Conservation (phyloP, 352 stramenopile genomes). For the Phytophthora uliginosa region DNA sequence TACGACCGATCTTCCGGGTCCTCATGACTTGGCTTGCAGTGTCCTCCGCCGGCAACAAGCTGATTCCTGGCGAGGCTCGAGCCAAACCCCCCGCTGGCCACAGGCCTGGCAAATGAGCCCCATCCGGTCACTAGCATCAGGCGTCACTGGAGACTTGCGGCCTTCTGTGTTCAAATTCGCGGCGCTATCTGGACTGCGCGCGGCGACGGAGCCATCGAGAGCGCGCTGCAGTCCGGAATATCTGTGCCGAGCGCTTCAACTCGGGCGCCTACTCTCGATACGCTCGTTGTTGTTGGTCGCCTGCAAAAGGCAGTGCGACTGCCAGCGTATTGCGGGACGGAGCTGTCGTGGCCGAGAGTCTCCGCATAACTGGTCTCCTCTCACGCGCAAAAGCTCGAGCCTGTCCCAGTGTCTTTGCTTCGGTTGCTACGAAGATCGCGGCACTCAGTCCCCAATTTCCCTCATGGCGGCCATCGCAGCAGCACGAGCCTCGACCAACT, state of each 20-base stretch:
- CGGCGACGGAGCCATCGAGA: constrained; percentile 22
- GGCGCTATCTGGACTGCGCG: constrained; percentile 36
- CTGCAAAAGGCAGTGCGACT: neutral
- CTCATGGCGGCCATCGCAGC: constrained; percentile 27
- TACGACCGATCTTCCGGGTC: constrained; percentile 14
- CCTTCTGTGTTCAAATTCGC: constrained; percentile 34
- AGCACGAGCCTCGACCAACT: constrained; percentile 20
- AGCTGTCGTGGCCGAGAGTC: constrained; percentile 28
- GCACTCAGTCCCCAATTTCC: constrained; percentile 38
- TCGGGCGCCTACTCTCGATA: constrained; percentile 13
- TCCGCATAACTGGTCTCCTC: constrained; percentile 22
- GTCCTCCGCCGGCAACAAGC: constrained; percentile 7
- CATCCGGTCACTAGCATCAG: constrained; percentile 34
- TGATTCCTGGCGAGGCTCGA: constrained; percentile 26
- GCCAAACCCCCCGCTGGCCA: constrained; percentile 27
- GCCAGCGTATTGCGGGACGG: constrained; percentile 20
- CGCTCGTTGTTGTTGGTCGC: neutral
- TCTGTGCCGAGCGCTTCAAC: constrained; percentile 20
- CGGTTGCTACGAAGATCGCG: constrained; percentile 7
- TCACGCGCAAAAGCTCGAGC: neutral
- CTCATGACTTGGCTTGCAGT: constrained; percentile 19
- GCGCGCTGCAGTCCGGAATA: constrained; percentile 10
- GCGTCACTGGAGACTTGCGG: constrained; percentile 26
- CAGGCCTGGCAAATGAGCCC: constrained; percentile 39
- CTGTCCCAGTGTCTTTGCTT: constrained; percentile 35